A percentile compares a stretch with the other conserved stretches of the same genome.
Evolutionary conservation across 176 grass and related monocot genomes (phyloP).

Genomic region (Oryza australiensis): DNA sequence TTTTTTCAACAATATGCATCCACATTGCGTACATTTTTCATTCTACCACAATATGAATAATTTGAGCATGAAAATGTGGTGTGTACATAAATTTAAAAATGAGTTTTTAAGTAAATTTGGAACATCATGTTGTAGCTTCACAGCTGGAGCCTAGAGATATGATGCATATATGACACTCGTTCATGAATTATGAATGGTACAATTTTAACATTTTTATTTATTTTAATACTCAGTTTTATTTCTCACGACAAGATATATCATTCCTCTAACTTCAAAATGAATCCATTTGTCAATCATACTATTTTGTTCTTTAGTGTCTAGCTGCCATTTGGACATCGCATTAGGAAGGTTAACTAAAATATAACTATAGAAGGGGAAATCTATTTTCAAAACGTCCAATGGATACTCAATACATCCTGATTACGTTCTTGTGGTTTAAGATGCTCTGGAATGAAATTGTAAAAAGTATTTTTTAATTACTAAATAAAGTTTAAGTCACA

Average conservation of each 20-base stretch:
- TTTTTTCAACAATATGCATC: too few relatives aligned
- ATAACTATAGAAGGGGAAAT: neutral
- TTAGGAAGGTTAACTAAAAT: neutral
- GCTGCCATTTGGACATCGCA: neutral
- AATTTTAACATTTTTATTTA: neutral
- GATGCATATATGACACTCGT: neutral
- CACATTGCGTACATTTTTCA: neutral
- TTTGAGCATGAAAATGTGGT: neutral
- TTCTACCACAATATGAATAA: neutral
- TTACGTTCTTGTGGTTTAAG: neutral
- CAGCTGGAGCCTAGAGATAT: too few relatives aligned
- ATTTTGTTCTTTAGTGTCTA: neutral
- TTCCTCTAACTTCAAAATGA: neutral
- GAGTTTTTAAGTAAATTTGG: neutral
- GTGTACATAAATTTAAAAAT: neutral
- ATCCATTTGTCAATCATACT: neutral
- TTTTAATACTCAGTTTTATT: neutral
- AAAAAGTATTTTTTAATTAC: too few relatives aligned
- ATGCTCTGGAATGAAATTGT: too few relatives aligned
- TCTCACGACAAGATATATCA: neutral
- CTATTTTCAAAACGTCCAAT: neutral
- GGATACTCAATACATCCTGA: neutral
- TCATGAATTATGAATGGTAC: neutral
- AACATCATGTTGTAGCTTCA: neutral
- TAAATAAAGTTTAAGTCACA: too few relatives aligned